Evolutionary conservation across 2,329 filamentous ascomycete genomes (phyloP).

Genomic region (Rutstroemia sp.): DNA sequence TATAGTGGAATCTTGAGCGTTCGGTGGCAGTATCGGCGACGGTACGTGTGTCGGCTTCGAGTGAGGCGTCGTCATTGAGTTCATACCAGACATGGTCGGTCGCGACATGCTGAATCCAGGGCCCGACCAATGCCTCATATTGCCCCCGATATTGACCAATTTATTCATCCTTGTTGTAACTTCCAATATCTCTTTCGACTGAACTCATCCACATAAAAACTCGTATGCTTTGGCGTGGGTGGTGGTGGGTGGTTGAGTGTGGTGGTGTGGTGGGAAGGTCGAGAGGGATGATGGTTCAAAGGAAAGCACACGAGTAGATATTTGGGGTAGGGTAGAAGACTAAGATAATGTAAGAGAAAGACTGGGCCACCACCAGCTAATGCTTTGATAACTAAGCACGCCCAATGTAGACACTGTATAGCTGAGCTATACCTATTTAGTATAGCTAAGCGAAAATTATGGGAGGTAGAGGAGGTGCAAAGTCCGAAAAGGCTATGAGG

Average conservation of each 20-base stretch:
- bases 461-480: no score
- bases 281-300: not conserved
- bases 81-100: constrained; percentile 35
- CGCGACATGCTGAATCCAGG: constrained; percentile 58
- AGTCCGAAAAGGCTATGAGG: no score
- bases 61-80: constrained; percentile 42
- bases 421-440: no score
- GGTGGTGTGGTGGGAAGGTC: not conserved
- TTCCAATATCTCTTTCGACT: constrained; percentile 1
- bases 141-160: constrained; percentile 59
- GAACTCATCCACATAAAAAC: constrained; percentile 2
- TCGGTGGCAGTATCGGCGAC: constrained; percentile 57
- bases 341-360: not conserved
- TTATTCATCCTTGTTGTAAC: constrained; percentile 53
- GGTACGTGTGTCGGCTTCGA: constrained; percentile 47
- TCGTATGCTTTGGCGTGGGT: not conserved
- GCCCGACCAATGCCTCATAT: constrained; percentile 63
- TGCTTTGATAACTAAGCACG: not conserved
- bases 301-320: not conserved
- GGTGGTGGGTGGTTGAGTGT: not conserved
- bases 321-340: not conserved
- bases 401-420: no score
- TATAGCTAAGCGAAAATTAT: no score
- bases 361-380: not conserved
- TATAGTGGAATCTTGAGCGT: constrained; percentile 68